phyloP scores from a whole-genome alignment of 306 rosid genomes.

The Cucumis hystrix region DNA sequence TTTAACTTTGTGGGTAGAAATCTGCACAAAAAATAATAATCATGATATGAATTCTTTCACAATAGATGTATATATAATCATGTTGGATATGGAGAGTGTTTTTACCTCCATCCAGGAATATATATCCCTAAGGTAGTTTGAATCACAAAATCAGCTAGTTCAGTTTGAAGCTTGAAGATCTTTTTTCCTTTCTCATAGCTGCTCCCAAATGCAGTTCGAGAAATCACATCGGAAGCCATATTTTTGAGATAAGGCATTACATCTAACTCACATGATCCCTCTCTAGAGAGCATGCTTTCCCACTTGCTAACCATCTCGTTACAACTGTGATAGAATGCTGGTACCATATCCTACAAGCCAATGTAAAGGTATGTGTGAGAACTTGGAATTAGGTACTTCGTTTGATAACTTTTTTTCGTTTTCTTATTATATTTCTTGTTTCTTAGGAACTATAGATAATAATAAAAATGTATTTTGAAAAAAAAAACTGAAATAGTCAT shows the following conservation, averaged over 20 bases:
- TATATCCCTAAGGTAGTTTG: not conserved
- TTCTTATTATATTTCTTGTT: too few species aligned
- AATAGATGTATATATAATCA: too few species aligned
- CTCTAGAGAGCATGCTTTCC: slow-evolving; percentile 6
- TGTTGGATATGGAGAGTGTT: too few species aligned
- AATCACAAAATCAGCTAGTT: slow-evolving; percentile 3
- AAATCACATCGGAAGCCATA: slow-evolving; percentile 20
- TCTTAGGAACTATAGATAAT: too few species aligned
- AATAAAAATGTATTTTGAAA: too few species aligned
- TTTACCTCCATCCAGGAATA: not conserved
- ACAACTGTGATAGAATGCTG: slow-evolving; percentile 19
- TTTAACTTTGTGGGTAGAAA: slow-evolving; percentile 11
- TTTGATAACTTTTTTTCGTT: too few species aligned
- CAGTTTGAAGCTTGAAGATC: slow-evolving; percentile 12
- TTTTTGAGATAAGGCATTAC: slow-evolving; percentile 23
- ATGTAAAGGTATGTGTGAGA: not conserved
- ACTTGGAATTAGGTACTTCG: too few species aligned
- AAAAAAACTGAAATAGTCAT: too few species aligned
- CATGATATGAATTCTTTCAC: not conserved
- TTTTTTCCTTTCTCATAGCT: slow-evolving; percentile 23
- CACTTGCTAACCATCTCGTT: slow-evolving; percentile 16
- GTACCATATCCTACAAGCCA: slow-evolving; percentile 2
- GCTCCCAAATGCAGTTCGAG: slow-evolving; percentile 35
- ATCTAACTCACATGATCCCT: slow-evolving; percentile 11
- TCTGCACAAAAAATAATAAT: not conserved